Conservation (phyloP, 805 yeast genomes). For the Candida lessepsii region DNA sequence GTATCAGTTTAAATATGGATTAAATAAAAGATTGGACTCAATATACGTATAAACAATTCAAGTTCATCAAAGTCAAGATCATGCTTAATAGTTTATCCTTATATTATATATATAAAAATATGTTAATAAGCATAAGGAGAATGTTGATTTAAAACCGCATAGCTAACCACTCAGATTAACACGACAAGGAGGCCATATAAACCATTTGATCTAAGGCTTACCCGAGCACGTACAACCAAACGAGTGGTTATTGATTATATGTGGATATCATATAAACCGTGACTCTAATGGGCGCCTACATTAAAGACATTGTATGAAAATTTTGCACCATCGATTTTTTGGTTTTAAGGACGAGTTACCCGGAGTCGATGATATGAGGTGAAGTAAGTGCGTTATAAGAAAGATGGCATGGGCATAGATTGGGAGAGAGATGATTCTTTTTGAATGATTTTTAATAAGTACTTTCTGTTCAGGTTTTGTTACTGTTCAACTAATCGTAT, state of each 20-base stretch:
- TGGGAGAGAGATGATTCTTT: no score
- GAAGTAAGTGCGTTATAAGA: background rate
- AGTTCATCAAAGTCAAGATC: no score
- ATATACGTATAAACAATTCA: no score
- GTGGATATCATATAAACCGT: slow-evolving; percentile 56
- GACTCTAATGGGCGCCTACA: slow-evolving; percentile 86
- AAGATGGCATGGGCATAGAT: no score
- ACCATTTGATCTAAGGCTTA: slow-evolving; percentile 72
- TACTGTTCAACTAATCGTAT: no score
- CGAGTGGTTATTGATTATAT: slow-evolving; percentile 43
- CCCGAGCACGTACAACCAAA: slow-evolving; percentile 85
- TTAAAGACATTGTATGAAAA: slow-evolving; percentile 43
- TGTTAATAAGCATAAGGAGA: slow-evolving; percentile 3
- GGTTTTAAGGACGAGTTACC: slow-evolving; percentile 8
- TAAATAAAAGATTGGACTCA: no score
- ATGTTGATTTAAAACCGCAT: slow-evolving; percentile 80
- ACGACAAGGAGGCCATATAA: slow-evolving; percentile 50
- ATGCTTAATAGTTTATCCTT: background rate
- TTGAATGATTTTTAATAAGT: no score
- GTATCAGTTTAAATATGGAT: no score
- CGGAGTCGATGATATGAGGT: no score
- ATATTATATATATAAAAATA: no score
- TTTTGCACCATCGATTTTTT: slow-evolving; percentile 7
- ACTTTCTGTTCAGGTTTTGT: no score
- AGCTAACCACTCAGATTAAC: slow-evolving; percentile 53